Evolutionary conservation across 371 early-diverging fungal genomes (phyloP).

Genomic region (Fennellomyces sp.): DNA sequence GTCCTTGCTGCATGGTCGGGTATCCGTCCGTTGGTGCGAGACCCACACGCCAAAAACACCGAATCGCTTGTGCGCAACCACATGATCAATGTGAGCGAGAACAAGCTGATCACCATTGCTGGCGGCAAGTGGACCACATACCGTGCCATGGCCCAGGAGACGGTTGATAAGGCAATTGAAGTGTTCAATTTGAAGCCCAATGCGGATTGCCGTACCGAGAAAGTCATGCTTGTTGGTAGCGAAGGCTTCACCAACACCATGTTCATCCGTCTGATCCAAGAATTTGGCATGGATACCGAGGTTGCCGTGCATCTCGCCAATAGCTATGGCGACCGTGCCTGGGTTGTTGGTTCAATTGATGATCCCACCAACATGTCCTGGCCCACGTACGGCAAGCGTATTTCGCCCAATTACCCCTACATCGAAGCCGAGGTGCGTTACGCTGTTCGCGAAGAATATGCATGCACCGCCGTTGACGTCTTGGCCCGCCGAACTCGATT

Average conservation of each 20-base stretch:
- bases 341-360: conserved; percentile 86
- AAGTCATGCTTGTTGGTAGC: conserved; percentile 84
- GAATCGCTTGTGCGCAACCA: conserved; percentile 96
- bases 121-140: conserved; percentile 99
- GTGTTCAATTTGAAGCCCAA: conserved; percentile 64
- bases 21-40: conserved; percentile 98
- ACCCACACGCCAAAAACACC: conserved; percentile 91
- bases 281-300: conserved; percentile 93
- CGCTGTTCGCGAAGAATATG: conserved; percentile 92
- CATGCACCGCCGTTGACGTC: conserved; percentile 93
- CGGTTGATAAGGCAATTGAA: conserved; percentile 90
- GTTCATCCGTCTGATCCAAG: conserved; percentile 90
- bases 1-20: conserved; percentile 99
- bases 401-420: conserved; percentile 90
- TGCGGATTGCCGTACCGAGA: conserved; percentile 73
- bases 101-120: conserved; percentile 93
- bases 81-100: conserved; percentile 86
- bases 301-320: conserved; percentile 92
- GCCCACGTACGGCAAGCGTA: conserved; percentile 82
- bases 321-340: conserved; percentile 96
- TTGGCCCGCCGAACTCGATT: conserved; percentile 93
- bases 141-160: conserved; percentile 98
- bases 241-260: conserved; percentile 87
- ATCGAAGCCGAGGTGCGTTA: conserved; percentile 97
- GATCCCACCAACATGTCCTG: conserved; percentile 72